These are phyloP conservation scores for Bipolaris victoriae DNA, from an alignment of 2,329 filamentous ascomycete genomes.

Conservation along the genomic window DNA sequence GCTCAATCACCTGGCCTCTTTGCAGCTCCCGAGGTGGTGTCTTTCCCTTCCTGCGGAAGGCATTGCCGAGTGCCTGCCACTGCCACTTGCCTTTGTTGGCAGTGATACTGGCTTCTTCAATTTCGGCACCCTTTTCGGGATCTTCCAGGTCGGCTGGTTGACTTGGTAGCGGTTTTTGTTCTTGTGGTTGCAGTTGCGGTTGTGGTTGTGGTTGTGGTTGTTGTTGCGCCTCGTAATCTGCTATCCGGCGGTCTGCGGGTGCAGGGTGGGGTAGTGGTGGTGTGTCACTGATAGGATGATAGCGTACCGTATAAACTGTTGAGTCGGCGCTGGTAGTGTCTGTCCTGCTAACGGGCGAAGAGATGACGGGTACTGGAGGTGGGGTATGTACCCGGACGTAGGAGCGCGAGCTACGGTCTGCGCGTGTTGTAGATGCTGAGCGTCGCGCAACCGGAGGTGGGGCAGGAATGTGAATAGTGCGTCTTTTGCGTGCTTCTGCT, in stretches of 20 bases:
- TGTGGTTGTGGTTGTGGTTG: conserved; percentile 2
- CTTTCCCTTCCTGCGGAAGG: conserved; percentile 64
- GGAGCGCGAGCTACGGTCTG: conserved; percentile 33
- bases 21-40: conserved; percentile 67
- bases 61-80: conserved; percentile 62
- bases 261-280: conserved; percentile 29
- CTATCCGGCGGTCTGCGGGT: conserved; percentile 25
- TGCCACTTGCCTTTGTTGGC: conserved; percentile 39
- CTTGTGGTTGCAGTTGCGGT: conserved; percentile 5
- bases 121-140: conserved; percentile 39
- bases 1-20: conserved; percentile 59
- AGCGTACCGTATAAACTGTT: conserved; percentile 68
- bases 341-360: conserved; percentile 64
- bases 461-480: conserved; percentile 43
- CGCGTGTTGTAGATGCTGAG: conserved; percentile 33
- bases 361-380: conserved; percentile 53
- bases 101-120: conserved; percentile 11
- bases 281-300: conserved; percentile 61
- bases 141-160: conserved; percentile 30
- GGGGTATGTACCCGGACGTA: conserved; percentile 42
- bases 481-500: conserved; percentile 39
- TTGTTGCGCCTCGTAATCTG: conserved; percentile 11
- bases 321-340: conserved; percentile 68
- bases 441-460: conserved; percentile 38
- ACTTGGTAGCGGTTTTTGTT: conserved; percentile 8